Conservation (phyloP, 2,329 filamentous ascomycete species). For the Cladosporium sp. region DNA sequence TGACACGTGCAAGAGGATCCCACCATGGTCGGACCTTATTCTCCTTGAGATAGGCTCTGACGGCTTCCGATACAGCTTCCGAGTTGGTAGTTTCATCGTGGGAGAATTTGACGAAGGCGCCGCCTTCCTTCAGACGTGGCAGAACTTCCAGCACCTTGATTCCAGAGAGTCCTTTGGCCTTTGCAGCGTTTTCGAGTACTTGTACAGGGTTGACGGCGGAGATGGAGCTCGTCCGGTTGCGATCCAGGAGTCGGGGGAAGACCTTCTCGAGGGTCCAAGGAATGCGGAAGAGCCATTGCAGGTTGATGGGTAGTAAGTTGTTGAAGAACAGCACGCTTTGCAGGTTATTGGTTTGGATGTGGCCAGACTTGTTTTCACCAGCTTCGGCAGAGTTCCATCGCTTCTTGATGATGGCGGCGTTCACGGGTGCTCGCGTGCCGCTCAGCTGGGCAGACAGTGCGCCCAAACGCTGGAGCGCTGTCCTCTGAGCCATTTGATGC, state of each 20-base stretch:
- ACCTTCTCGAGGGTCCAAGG: constrained; percentile 47
- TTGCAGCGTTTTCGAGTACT: constrained; percentile 50
- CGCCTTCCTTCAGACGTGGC: constrained; percentile 85
- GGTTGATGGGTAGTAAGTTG: constrained; percentile 80
- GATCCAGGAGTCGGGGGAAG: constrained; percentile 52
- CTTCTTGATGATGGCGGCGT: constrained; percentile 23
- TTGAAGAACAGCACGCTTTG: constrained; percentile 89
- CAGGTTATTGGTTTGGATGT: constrained; percentile 73
- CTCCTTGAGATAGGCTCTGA: constrained; percentile 65
- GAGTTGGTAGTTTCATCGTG: constrained; percentile 51
- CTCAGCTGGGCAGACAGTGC: constrained; percentile 18
- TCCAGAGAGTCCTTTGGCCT: constrained; percentile 29
- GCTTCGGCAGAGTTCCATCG: constrained; percentile 42
- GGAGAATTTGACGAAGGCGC: constrained; percentile 85
- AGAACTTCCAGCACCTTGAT: constrained; percentile 78
- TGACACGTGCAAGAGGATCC: constrained; percentile 73
- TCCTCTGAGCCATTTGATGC: constrained; percentile 14
- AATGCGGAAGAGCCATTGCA: constrained; percentile 62
- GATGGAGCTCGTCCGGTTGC: constrained; percentile 52
- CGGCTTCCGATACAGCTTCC: constrained; percentile 59
- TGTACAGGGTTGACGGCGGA: constrained; percentile 57
- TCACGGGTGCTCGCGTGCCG: not conserved
- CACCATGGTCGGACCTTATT: constrained; percentile 85
- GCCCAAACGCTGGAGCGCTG: constrained; percentile 19
- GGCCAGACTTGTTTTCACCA: constrained; percentile 70